Evolutionary conservation across 2,329 filamentous ascomycete genomes (phyloP).

Genomic region (Fusarium sp.): DNA sequence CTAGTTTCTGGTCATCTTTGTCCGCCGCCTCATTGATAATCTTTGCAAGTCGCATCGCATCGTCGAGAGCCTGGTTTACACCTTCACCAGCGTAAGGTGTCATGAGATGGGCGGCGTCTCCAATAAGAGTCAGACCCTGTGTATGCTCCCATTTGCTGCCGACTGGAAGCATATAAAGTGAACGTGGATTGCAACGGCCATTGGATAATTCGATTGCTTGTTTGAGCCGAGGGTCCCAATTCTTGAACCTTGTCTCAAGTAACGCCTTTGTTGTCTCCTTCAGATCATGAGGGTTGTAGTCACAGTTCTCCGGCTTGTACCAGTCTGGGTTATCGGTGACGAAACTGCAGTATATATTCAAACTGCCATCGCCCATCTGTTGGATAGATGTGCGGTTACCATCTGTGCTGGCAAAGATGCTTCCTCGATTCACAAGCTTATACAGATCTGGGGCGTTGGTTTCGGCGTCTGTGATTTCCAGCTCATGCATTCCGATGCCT

Average conservation of each 20-base stretch:
- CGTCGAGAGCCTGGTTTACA: constrained; percentile 67
- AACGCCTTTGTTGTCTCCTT: constrained; percentile 54
- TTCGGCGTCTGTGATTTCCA: constrained; percentile 56
- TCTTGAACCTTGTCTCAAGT: constrained; percentile 49
- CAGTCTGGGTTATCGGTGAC: constrained; percentile 55
- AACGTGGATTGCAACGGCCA: constrained; percentile 54
- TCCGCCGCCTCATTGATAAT: constrained; percentile 52
- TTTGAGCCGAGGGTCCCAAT: constrained; percentile 57
- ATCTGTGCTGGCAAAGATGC: constrained; percentile 57
- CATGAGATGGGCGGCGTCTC: constrained; percentile 71
- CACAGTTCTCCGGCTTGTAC: constrained; percentile 53
- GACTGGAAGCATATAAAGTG: constrained; percentile 65
- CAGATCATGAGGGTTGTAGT: constrained; percentile 56
- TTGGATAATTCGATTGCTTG: constrained; percentile 56
- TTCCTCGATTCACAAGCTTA: constrained; percentile 60
- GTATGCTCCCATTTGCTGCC: constrained; percentile 60
- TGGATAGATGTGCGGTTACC: constrained; percentile 54
- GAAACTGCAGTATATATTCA: constrained; percentile 54
- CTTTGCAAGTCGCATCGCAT: constrained; percentile 61
- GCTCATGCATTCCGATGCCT: constrained; percentile 57
- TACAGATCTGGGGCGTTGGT: constrained; percentile 56
- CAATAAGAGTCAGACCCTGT: constrained; percentile 64
- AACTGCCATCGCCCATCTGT: constrained; percentile 60
- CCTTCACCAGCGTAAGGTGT: constrained; percentile 68
- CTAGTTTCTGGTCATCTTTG: constrained; percentile 44